These are phyloP conservation scores for Pseudogymnoascus sp. DNA, from an alignment of 2,329 filamentous ascomycete genomes.

Conservation along the genomic window DNA sequence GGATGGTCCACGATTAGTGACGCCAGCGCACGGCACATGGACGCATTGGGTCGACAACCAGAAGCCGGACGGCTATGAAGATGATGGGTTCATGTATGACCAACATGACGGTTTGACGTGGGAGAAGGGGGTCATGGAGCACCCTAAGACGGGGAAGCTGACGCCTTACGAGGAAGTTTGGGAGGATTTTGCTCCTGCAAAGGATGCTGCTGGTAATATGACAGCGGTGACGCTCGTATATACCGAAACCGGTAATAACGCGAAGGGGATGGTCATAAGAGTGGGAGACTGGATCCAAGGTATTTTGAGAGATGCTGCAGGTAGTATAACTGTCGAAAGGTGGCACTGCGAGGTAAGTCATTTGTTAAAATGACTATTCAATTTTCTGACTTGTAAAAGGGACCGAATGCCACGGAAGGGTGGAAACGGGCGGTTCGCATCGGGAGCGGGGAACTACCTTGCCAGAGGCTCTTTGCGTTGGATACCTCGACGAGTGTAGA, in stretches of 20 bases:
- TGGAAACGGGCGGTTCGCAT: neutral
- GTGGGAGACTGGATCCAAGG: slow-evolving; percentile 21
- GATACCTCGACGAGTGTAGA: neutral
- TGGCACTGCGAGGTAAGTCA: slow-evolving; percentile 14
- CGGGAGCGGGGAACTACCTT: neutral
- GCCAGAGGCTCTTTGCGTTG: neutral
- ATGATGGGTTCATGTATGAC: slow-evolving; percentile 23
- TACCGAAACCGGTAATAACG: neutral
- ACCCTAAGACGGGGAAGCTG: slow-evolving; percentile 20
- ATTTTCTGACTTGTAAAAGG: neutral
- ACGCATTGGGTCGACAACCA: slow-evolving; percentile 15
- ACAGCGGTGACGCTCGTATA: slow-evolving; percentile 13
- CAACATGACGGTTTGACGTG: slow-evolving; percentile 20
- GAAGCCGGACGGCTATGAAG: slow-evolving; percentile 20
- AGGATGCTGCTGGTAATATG: slow-evolving; percentile 2
- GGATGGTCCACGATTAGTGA: neutral
- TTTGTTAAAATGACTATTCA: neutral
- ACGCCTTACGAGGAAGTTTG: slow-evolving; percentile 26
- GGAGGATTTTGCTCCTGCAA: slow-evolving; percentile 18
- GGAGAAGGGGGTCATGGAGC: slow-evolving; percentile 21
- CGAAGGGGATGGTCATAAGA: slow-evolving; percentile 19
- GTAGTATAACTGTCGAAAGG: slow-evolving; percentile 17
- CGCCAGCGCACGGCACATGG: slow-evolving; percentile 18
- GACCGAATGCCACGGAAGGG: neutral
- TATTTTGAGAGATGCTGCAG: slow-evolving; percentile 17